Evolutionary conservation across 1,284 basidiomycete genomes (phyloP), one percentile per base, ranked within the genome.

Genomic region (Austroboletus niveus): DNA sequence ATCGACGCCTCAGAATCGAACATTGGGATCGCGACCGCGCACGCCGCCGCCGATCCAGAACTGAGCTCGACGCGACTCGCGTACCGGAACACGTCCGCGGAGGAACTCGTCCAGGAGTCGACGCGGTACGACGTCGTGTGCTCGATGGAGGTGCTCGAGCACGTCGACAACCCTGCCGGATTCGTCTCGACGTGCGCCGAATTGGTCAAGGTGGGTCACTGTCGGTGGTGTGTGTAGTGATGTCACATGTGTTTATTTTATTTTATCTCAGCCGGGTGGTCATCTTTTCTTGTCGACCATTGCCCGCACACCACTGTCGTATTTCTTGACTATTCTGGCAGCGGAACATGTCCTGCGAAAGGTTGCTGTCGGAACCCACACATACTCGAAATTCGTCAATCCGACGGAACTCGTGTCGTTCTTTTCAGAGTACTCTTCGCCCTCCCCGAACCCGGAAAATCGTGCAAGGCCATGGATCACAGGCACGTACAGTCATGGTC

Each of bases 121-220:
- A 79, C 79, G 57, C 79, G 78, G 42, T 99, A 89, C 66, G 96
- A 99, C 68, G 78, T 96, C 8, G 94, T 99, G 14, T 97, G 94
- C 68, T 91, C 94, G 10, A 94, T 99, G 94, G 97, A 99, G 68
- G 95, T 99, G 15, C 68, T 99, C 41, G 97, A 99, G 73, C 97
- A 99, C 65, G 97, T 99, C 53, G 89, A 97, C 65, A 85, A 94
- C 60, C 96, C 97, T 1, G 77, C 83, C 11, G 79, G 80, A 8
- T 99, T 99, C 69, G 76, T 98, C 47, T 75, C 81, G 42, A 85
- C 87, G 44, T 88, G 93, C 57, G 87, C 89, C 0, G 78, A 88
- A 54, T 79, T 97, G 46, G 83, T 95, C 57, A 97, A 94, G 74
- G 93, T 92, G 54, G 45, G 79, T 64, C 4, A 3, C 35, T 8